Conservation (phyloP, 1,284 basidiomycete species). For the Athelia sp. region DNA sequence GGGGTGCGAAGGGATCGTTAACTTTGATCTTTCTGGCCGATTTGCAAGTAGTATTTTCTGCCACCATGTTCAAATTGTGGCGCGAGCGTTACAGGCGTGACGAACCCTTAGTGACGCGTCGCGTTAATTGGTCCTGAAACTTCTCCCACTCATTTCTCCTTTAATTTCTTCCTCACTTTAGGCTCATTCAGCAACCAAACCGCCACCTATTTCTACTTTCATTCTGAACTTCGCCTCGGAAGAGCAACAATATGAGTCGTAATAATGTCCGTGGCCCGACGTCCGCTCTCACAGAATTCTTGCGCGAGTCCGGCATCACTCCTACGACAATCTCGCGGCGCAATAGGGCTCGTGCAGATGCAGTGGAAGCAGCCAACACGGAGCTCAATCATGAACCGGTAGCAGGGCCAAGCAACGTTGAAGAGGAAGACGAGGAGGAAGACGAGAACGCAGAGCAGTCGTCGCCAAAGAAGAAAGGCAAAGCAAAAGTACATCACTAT, state of each 20-base stretch:
- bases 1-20: too few relatives aligned
- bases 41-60: too few relatives aligned
- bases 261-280: slow-evolving; percentile 85
- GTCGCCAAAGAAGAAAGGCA: slow-evolving; percentile 9
- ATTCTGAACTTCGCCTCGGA: not conserved
- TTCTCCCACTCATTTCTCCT: too few relatives aligned
- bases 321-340: slow-evolving; percentile 63
- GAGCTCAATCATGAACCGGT: slow-evolving; percentile 28
- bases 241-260: slow-evolving; percentile 12
- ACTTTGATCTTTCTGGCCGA: too few relatives aligned
- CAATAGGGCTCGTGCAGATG: slow-evolving; percentile 33
- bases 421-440: slow-evolving; percentile 24
- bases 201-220: too few relatives aligned
- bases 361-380: slow-evolving; percentile 10
- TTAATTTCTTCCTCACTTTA: too few relatives aligned
- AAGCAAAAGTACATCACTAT: not conserved
- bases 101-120: too few relatives aligned
- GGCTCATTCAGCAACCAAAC: too few relatives aligned
- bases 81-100: too few relatives aligned
- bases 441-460: slow-evolving; percentile 15
- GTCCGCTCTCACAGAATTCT: slow-evolving; percentile 89
- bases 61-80: too few relatives aligned
- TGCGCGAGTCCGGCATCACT: slow-evolving; percentile 82
- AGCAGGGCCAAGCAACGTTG: slow-evolving; percentile 43
- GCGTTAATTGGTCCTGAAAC: too few relatives aligned